Evolutionary conservation across 2,329 filamentous ascomycete species (phyloP).

Genomic region (Paecilomyces formosus): DNA sequence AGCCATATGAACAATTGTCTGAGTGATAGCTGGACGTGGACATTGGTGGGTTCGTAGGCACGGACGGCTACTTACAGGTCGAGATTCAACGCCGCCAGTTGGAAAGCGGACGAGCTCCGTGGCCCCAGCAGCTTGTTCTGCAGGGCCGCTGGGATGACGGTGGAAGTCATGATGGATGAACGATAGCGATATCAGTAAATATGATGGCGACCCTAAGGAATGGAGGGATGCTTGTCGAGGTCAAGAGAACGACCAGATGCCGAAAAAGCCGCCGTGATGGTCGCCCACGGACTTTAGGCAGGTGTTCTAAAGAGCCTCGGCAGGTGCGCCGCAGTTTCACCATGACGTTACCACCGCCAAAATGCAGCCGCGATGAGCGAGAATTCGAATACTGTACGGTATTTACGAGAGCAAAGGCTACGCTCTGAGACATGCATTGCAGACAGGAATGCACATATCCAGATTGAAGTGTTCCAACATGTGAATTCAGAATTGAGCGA

Average conservation of each 20-base stretch:
- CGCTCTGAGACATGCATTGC: neutral
- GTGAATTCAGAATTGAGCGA: neutral
- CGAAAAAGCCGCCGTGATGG: neutral
- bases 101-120: constrained; percentile 22
- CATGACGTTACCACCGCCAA: neutral
- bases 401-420: neutral
- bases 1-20: neutral
- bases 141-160: constrained; percentile 34
- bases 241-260: constrained; percentile 1
- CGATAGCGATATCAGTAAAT: constrained; percentile 1
- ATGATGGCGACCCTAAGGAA: neutral
- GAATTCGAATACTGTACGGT: neutral
- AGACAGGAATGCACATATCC: too few species aligned
- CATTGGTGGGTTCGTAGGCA: neutral
- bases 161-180: constrained; percentile 29
- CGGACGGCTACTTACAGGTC: constrained; percentile 31
- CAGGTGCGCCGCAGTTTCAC: neutral
- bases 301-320: neutral
- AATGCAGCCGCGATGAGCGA: neutral
- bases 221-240: constrained; percentile 1
- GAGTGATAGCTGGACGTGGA: neutral
- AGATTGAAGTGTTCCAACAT: neutral
- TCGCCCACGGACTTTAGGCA: neutral
- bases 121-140: constrained; percentile 37
- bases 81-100: constrained; percentile 30